Evolutionary conservation across 495 filamentous ascomycete genomes (phyloP), one percentile per base, ranked within the genome.

Genomic region (Aspergillus cristatus): DNA sequence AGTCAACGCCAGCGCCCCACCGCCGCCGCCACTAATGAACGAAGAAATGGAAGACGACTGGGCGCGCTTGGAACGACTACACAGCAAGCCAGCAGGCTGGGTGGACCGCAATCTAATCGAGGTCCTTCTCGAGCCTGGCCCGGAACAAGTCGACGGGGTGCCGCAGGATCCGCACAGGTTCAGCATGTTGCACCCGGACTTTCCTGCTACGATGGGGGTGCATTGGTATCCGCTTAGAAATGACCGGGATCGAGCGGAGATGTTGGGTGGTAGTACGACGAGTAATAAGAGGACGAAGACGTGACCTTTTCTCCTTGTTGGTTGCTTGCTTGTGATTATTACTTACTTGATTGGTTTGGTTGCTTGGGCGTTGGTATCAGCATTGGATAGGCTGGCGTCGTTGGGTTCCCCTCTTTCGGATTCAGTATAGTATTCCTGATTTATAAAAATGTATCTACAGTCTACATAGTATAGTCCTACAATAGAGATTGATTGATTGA

Each of bases 21-120:
- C 71, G 0, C 67, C 76, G 7, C 68, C 67, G 2, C 56, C 70
- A 0, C 54, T 81, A 17, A 67, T 71, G 37, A 63, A 61, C 14
- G 73, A 79, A 16, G 79, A 82, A 29, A 69, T 72, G 10, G 67
- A 72, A 31, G 66, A 70, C 32, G 80, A 84, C 50, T 53, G 75
- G 29, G 66, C 71, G 7, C 68, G 75, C 34, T 77, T 84, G 53
- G 67, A 69, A 32, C 59, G 59, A 8, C 49, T 70, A 15, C 49
- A 52, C 15, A 40, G 12, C 34, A 65, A 63, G 43, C 55, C 61
- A 0, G 30, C 41, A 2, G 46, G 54, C 16, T 67, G 59, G 50
- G 54, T 70, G n/a, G 66, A 70, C 28, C 39, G 46, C 5, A 46
- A 47, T 29, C 52, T 70, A 2, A 42, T 62, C 37, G 56, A 67